Evolutionary conservation across 176 grass and related monocot species (phyloP), one percentile per base, ranked within the genome.

Genomic region (Themeda triandra): DNA sequence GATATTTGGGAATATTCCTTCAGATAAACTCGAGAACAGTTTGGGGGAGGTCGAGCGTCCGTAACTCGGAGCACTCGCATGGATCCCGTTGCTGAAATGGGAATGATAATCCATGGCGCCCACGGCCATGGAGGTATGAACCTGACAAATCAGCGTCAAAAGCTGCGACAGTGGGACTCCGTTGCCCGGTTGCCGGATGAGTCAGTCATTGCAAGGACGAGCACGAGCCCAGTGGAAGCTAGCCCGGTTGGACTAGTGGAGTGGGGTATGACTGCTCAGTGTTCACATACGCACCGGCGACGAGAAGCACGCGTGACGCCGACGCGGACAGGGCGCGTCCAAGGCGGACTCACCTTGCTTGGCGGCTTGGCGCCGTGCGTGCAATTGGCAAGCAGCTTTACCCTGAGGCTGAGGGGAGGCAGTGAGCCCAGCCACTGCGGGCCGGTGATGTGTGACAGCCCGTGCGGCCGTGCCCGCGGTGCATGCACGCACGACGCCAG

Each of bases 291-390:
- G 39, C 39, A 40, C 8, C 8, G 10, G 39, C 7, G 39, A 40
- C 10, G 8, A 10, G 7, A 40, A 40, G 39, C 39, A 40, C 39
- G 6, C 39, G 39, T 40, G 39, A 40, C 73, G 53, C 71, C 45
- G 88, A 90, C 67, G 63, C 21, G 58, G 79, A 66, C 83, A 66
- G 8, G 66, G 2, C 49, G 78, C 78, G 83, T 76, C 87, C 78
- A 82, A 54, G 72, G n/a, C 59, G 40, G 76, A 3, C 39, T 62
- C 88, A 40, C 45, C 83, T 14, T 0, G 69, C n/a, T 4, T 28
- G 56, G 56, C 23, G 54, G 67, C 37, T 8, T 25, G 23, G 54
- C 54, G 53, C 19, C 21, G 37, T 40, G n/a, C 41, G 70, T 25
- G 69, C 35, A 19, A 78, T 8, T 28, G 11, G 13, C 27, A 19